Evolutionary conservation across 2,329 filamentous ascomycete species (phyloP).

Genomic region (Diaporthe amygdali): DNA sequence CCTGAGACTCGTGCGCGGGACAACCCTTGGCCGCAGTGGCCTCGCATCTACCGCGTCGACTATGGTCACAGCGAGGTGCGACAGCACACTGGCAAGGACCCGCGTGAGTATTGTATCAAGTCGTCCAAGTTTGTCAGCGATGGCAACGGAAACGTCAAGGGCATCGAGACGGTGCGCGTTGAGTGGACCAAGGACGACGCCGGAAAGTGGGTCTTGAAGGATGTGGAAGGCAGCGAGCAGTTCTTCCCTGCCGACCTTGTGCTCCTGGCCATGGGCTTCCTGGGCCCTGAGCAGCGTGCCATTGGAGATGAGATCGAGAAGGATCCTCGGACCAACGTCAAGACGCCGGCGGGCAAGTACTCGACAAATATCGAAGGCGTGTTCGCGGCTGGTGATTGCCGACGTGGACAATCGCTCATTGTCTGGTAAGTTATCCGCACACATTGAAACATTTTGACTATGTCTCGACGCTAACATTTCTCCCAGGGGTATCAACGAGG

Average conservation of each 20-base stretch:
- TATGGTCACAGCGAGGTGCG: conserved; percentile 96
- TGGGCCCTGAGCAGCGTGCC: conserved; percentile 88
- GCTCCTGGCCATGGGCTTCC: conserved; percentile 95
- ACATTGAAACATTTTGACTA: neutral
- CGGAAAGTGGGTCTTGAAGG: conserved; percentile 99
- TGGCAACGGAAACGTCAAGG: conserved; percentile 85
- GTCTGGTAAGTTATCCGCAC: conserved; percentile 72
- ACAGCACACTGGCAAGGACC: conserved; percentile 94
- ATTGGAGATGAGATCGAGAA: conserved; percentile 86
- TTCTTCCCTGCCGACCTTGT: conserved; percentile 97
- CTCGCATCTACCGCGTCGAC: conserved; percentile 96
- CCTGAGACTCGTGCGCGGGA: conserved; percentile 88
- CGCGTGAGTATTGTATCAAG: conserved; percentile 98
- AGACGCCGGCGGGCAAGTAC: conserved; percentile 88
- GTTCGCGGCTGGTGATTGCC: conserved; percentile 94
- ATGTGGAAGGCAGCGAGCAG: conserved; percentile 88
- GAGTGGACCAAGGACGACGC: conserved; percentile 92
- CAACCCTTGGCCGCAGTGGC: conserved; percentile 99
- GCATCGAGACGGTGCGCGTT: conserved; percentile 93
- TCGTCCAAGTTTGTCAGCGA: conserved; percentile 95
- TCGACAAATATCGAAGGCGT: conserved; percentile 86
- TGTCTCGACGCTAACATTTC: conserved; percentile 38
- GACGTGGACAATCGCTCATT: conserved; percentile 92
- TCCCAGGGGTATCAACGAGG: conserved; percentile 91
- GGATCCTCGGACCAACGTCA: conserved; percentile 93